Evolutionary conservation across 192 early-diverging fungal genomes (phyloP).

Genomic region (Coemansia sp.): DNA sequence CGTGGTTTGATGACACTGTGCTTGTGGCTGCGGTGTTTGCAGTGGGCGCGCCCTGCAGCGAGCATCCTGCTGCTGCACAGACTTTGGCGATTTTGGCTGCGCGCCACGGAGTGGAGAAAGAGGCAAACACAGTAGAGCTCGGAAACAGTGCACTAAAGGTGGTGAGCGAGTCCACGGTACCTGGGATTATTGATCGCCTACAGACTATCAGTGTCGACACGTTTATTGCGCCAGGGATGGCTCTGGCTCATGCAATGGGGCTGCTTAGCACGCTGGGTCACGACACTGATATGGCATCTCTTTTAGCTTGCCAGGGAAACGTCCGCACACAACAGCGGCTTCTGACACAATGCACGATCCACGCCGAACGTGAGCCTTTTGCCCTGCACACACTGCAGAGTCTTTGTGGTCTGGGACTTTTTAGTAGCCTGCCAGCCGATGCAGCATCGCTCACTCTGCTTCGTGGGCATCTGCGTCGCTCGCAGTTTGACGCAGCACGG

Average conservation of each 20-base stretch:
- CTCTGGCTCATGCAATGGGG: background rate
- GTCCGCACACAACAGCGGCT: constrained; percentile 16
- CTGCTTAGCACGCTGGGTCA: constrained; percentile 3
- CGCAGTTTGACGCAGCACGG: constrained; percentile 24
- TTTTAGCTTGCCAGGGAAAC: constrained; percentile 15
- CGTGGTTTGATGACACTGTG: constrained; percentile 10
- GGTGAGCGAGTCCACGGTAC: no score
- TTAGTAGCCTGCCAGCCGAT: constrained; percentile 11
- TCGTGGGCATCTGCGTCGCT: constrained; percentile 5
- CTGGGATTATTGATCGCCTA: no score
- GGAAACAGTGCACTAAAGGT: background rate
- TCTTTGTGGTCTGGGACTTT: constrained; percentile 6
- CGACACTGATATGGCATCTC: constrained; percentile 9
- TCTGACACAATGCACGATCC: constrained; percentile 9
- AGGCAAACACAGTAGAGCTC: background rate
- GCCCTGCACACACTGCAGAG: no score
- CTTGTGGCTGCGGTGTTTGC: constrained; percentile 19
- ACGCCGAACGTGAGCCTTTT: background rate
- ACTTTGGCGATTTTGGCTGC: background rate
- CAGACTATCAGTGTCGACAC: background rate
- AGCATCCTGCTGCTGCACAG: background rate
- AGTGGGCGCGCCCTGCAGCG: constrained; percentile 21
- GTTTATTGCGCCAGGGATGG: constrained; percentile 3
- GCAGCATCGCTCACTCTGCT: constrained; percentile 15
- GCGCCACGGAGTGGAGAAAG: background rate